These are phyloP conservation scores for Nitzschia palea DNA, from an alignment of 108 stramenopile genomes.

Conservation along the genomic window DNA sequence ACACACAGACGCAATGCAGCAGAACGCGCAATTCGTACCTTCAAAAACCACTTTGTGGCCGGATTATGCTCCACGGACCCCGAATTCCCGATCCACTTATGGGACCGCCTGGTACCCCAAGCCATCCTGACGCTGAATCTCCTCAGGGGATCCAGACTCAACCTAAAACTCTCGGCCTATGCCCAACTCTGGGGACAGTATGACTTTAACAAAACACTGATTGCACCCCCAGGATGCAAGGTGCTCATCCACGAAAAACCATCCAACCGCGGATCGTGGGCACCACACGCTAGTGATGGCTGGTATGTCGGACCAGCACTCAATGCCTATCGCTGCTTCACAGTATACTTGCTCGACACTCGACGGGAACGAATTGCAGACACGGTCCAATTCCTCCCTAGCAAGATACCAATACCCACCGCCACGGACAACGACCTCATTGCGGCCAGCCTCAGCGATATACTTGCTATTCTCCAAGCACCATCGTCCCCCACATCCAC, in stretches of 20 bases:
- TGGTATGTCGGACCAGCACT: constrained; percentile 53
- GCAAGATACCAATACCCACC: constrained; percentile 4
- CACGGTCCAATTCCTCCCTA: constrained; percentile 40
- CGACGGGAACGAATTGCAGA: constrained; percentile 21
- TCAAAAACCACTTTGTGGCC: constrained; percentile 52
- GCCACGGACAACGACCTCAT: constrained; percentile 6
- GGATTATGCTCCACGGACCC: constrained; percentile 29
- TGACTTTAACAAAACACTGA: constrained; percentile 41
- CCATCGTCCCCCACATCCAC: too few relatives aligned
- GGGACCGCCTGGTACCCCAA: constrained; percentile 32
- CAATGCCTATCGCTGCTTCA: constrained; percentile 47
- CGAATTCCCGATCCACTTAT: constrained; percentile 27
- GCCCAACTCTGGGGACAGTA: constrained; percentile 25
- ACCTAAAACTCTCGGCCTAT: constrained; percentile 41
- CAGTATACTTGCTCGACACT: constrained; percentile 26
- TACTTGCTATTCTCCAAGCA: constrained; percentile 28
- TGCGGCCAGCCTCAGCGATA: constrained; percentile 2
- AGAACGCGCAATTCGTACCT: constrained; percentile 52
- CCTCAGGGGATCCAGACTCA: constrained; percentile 27
- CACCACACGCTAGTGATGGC: constrained; percentile 26
- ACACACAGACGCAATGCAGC: constrained; percentile 41
- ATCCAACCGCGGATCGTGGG: constrained; percentile 28
- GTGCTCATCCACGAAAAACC: constrained; percentile 36
- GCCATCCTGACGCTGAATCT: constrained; percentile 40
- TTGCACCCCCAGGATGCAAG: constrained; percentile 40